Evolutionary conservation across 2,329 filamentous ascomycete genomes (phyloP), one percentile per base, ranked within the genome.

Genomic region (Beauveria australis): DNA sequence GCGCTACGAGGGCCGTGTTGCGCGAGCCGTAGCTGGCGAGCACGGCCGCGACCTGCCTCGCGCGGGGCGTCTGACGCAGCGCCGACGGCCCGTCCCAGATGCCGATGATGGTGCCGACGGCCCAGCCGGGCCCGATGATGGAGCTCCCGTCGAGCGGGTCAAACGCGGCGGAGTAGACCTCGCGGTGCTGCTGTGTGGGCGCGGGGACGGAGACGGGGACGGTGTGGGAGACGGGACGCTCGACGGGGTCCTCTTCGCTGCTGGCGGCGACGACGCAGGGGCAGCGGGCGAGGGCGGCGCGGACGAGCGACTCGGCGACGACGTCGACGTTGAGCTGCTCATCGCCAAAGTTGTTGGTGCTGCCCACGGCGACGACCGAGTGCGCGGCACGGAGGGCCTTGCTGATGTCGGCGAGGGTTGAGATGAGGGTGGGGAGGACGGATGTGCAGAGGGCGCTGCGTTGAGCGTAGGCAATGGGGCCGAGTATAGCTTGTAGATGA

Each of bases 131-230:
- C 0, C 75, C 79, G 48, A 84, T 82, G 66, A 84, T 84, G 63
- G 81, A 86, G 69, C 80, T 84, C 12, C 84, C 84, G 64, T 87
- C 84, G 0, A 87, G 77, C 0, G 84, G 84, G 65, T 87, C 84
- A 65, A 87, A 87, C 0, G 82, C 83, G 9, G 86, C 71, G 0
- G 83, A 80, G 70, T 87, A 87, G 30, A 72, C 67, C 65, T 84
- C 79, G 10, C 57, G 53, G 19, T 14, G 33, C 16, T 55, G 19
- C 8, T 37, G 33, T 14, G 33, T 37, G 12, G 33, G 33, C 33
- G 33, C 10, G 33, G 28, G 28, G 28, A 1, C 28, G 2, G 57
- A 37, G 3, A n/a, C 44, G 2, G 14, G 53, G 30, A 16, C 44
- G 47, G 40, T 55, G 60, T 67, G 63, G 43, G 63, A 46, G 57